Percentiles rank a stretch among this genome's conserved stretches.
Evolutionary conservation across 164 flowering plant species (phyloP).

Genomic region (Sedum album): DNA sequence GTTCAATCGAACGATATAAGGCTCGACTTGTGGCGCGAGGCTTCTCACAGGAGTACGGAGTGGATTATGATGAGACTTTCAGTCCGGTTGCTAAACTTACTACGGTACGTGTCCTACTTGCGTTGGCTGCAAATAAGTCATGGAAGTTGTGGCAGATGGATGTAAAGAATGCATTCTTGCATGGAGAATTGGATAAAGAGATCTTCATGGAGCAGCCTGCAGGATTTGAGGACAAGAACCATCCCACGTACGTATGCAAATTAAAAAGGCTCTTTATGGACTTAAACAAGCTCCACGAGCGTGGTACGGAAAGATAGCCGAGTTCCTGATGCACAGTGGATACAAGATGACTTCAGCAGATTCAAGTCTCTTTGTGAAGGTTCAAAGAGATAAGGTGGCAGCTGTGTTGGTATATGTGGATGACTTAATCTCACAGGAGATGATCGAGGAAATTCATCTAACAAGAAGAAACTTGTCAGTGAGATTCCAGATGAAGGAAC

Average conservation of each 20-base stretch:
- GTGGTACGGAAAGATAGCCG: not conserved
- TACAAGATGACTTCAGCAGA: not conserved
- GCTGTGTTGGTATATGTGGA: constrained; percentile 13
- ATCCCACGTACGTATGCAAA: not conserved
- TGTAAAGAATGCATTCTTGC: constrained; percentile 5
- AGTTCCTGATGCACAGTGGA: not conserved
- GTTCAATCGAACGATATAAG: constrained; percentile 21
- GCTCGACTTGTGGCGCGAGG: constrained; percentile 21
- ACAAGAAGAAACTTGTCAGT: not conserved
- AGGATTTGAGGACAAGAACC: not conserved
- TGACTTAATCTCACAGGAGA: constrained; percentile 15
- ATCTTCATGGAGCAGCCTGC: constrained; percentile 9
- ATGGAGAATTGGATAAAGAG: constrained; percentile 7
- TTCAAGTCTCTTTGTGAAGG: not conserved
- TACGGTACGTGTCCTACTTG: constrained; percentile 9
- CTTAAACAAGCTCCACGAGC: constrained; percentile 9
- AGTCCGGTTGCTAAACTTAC: constrained; percentile 22
- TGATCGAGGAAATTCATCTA: not conserved
- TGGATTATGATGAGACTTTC: constrained; percentile 29
- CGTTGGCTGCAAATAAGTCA: not conserved
- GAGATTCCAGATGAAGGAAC: constrained; percentile 17
- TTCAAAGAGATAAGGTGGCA: not conserved
- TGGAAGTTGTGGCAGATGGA: constrained; percentile 7
- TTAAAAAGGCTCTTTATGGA: not conserved
- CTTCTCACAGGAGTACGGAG: constrained; percentile 24